Percentiles rank a stretch among this genome's conserved stretches.
Evolutionary conservation across 139 green algal species (phyloP).

Genomic region (Coelastrella sp.): DNA sequence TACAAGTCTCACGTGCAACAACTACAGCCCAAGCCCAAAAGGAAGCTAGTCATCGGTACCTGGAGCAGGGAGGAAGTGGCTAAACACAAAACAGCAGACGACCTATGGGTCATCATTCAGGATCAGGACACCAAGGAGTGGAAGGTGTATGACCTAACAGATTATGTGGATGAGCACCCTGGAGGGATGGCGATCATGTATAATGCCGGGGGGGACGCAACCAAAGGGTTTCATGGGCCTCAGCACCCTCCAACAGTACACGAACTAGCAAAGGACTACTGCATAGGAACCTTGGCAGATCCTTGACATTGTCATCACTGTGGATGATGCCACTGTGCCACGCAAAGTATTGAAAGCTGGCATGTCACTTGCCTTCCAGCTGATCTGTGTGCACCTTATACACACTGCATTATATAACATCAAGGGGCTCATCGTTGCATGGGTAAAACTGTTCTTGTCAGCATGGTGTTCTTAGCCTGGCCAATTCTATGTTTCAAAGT

Average conservation of each 20-base stretch:
- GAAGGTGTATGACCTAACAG: slow-evolving; percentile 89
- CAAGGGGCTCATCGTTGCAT: too few species aligned
- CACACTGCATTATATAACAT: too few species aligned
- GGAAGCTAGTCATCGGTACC: slow-evolving; percentile 40
- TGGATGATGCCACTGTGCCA: too few species aligned
- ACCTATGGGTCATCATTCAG: slow-evolving; percentile 83
- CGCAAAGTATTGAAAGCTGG: too few species aligned
- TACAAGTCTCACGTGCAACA: slow-evolving; percentile 40
- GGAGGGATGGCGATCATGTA: slow-evolving; percentile 88
- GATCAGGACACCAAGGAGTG: slow-evolving; percentile 43
- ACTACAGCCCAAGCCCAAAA: slow-evolving; percentile 22
- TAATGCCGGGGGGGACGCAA: slow-evolving; percentile 87
- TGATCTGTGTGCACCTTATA: too few species aligned
- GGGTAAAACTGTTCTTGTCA: too few species aligned
- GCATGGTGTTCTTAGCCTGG: too few species aligned
- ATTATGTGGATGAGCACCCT: slow-evolving; percentile 92
- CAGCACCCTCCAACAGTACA: slow-evolving; percentile 88
- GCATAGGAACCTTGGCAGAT: slow-evolving; percentile 74
- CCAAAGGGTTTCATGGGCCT: slow-evolving; percentile 88
- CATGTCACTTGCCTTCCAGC: too few species aligned
- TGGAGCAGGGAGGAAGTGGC: slow-evolving; percentile 78
- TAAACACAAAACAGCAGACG: slow-evolving; percentile 72
- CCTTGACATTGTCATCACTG: too few species aligned
- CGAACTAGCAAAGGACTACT: slow-evolving; percentile 88
- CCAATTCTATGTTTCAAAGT: too few species aligned